Evolutionary conservation across 768 basidiomycete species (phyloP).

Genomic region (Leccinellum luteum): DNA sequence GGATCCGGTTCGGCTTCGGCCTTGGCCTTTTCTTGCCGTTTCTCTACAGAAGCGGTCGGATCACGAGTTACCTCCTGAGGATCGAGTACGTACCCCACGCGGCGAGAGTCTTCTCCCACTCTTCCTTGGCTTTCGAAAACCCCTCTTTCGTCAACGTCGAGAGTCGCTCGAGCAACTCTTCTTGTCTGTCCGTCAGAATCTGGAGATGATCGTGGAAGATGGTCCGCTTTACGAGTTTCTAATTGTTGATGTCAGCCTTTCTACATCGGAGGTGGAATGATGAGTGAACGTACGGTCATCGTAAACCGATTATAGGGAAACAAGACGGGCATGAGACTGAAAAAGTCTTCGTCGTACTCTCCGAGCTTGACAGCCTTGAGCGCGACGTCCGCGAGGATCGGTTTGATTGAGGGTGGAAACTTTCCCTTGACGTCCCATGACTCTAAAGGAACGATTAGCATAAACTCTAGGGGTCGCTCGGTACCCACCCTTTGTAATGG

Average conservation of each 20-base stretch:
- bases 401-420: slow-evolving; percentile 82
- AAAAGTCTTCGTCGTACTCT: slow-evolving; percentile 92
- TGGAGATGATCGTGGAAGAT: slow-evolving; percentile 72
- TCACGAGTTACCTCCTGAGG: not conserved
- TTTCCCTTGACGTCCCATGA: slow-evolving; percentile 81
- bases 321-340: slow-evolving; percentile 78
- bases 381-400: slow-evolving; percentile 66
- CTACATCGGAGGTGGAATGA: not conserved
- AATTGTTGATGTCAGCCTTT: slow-evolving; percentile 10
- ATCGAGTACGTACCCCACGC: slow-evolving; percentile 57
- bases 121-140: slow-evolving; percentile 67
- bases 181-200: slow-evolving; percentile 65
- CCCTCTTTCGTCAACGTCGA: slow-evolving; percentile 58
- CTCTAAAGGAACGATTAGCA: slow-evolving; percentile 42
- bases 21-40: slow-evolving; percentile 56
- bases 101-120: slow-evolving; percentile 68
- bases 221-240: slow-evolving; percentile 95
- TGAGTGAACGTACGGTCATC: slow-evolving; percentile 61
- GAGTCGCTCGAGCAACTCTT: slow-evolving; percentile 64
- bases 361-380: slow-evolving; percentile 77
- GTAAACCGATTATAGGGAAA: slow-evolving; percentile 97
- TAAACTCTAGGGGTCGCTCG: not conserved
- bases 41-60: slow-evolving; percentile 32
- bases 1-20: slow-evolving; percentile 27
- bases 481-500: slow-evolving; percentile 56